Evolutionary conservation across 257 asterid genomes (phyloP).

Genomic region (Gentiana macrophylla): DNA sequence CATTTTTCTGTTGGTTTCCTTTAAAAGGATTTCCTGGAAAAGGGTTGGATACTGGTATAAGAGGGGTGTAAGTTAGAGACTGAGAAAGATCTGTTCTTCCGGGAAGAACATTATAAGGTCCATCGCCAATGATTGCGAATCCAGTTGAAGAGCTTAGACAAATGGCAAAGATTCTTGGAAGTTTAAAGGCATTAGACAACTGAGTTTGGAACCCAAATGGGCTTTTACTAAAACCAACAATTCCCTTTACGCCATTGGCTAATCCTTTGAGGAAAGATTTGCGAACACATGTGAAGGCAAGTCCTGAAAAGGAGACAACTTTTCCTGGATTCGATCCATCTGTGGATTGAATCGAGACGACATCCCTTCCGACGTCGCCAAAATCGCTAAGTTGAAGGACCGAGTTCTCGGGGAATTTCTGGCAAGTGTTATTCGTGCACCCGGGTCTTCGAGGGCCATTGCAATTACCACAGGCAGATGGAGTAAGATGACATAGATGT

Average conservation of each 20-base stretch:
- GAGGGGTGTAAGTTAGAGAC: constrained; percentile 9
- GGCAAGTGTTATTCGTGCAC: constrained; percentile 7
- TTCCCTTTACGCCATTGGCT: constrained; percentile 12
- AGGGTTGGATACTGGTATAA: constrained; percentile 3
- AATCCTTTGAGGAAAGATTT: constrained; percentile 6
- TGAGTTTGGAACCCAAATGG: constrained; percentile 10
- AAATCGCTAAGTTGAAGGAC: neutral
- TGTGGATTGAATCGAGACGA: constrained; percentile 10
- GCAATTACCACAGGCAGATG: constrained; percentile 5
- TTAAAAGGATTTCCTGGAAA: neutral
- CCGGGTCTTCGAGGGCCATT: constrained; percentile 5
- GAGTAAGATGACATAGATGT: neutral
- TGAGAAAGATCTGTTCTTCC: constrained; percentile 7
- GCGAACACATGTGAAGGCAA: constrained; percentile 3
- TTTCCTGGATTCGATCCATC: constrained; percentile 18
- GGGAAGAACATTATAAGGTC: constrained; percentile 12
- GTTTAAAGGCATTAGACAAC: constrained; percentile 3
- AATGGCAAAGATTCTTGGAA: constrained; percentile 7
- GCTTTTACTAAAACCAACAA: constrained; percentile 16
- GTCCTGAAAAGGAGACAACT: neutral
- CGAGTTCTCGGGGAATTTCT: constrained; percentile 4
- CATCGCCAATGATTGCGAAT: constrained; percentile 13
- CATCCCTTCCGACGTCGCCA: constrained; percentile 12
- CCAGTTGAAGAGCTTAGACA: constrained; percentile 10
- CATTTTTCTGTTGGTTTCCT: constrained; percentile 4